These are phyloP conservation scores for Salvia sclarea DNA, from an alignment of 305 asterid species.

Conservation along the genomic window DNA sequence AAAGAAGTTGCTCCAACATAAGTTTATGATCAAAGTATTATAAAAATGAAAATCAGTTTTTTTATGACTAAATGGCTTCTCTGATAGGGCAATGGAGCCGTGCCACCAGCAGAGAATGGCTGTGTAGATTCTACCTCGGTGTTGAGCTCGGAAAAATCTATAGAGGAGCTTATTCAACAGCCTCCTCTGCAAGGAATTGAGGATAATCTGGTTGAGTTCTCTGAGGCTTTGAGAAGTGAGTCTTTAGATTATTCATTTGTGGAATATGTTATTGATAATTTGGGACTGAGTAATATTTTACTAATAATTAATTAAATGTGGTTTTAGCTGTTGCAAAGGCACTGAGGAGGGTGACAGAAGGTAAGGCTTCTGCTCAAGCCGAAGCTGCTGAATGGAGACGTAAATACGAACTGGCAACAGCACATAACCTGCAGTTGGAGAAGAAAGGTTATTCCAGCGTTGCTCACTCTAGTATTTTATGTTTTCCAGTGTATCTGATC, in stretches of 20 bases:
- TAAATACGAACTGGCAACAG: slow-evolving; percentile 81
- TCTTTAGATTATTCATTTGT: slow-evolving; percentile 1
- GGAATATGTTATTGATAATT: slow-evolving; percentile 1
- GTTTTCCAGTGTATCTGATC: background rate
- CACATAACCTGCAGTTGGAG: slow-evolving; percentile 66
- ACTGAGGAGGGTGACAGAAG: slow-evolving; percentile 74
- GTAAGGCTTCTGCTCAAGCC: slow-evolving; percentile 93
- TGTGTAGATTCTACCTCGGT: slow-evolving; percentile 46
- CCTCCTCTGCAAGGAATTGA: slow-evolving; percentile 81
- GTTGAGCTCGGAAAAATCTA: slow-evolving; percentile 58
- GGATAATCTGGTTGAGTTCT: slow-evolving; percentile 82
- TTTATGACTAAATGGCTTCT: slow-evolving; percentile 25
- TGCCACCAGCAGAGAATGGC: slow-evolving; percentile 59
- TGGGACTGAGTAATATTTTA: too few relatives aligned
- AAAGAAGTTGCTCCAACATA: background rate
- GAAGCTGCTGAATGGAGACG: slow-evolving; percentile 99
- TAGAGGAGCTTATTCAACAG: slow-evolving; percentile 68
- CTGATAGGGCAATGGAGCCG: slow-evolving; percentile 51
- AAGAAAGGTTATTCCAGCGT: slow-evolving; percentile 46
- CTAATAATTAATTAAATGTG: slow-evolving; percentile 25
- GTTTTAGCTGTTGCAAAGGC: slow-evolving; percentile 85
- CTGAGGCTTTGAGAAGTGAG: slow-evolving; percentile 92
- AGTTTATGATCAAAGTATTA: background rate
- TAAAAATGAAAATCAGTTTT: background rate
- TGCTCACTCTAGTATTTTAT: background rate